Evolutionary conservation across 2,329 filamentous ascomycete species (phyloP), one percentile per base, ranked within the genome.

Genomic region (Aspergillus neoniger): DNA sequence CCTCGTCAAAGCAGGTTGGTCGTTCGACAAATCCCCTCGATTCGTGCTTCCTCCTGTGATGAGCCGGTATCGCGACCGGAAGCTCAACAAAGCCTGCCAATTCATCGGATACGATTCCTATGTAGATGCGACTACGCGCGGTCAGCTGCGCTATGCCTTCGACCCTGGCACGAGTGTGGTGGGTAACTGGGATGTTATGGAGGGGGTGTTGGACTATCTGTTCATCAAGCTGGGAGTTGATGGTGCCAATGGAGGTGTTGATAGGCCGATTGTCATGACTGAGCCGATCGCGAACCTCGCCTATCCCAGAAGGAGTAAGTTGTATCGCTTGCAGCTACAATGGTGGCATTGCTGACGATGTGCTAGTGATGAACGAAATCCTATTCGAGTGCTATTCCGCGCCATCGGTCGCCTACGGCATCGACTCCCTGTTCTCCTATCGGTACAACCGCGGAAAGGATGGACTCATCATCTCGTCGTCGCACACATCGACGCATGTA

Each of bases 151-250:
- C 74, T 91, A 91, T 74, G 89, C 93, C 1, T 98, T 97, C 70
- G 95, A 99, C 75, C 86, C 89, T 2, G 93, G 93, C 23, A 94
- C 89, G 48, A 94, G 93, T 65, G 89, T 99, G 51, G 87, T 98
- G 62, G 93, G 91, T 76, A 98, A 98, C 74, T 99, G 96, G 92
- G 95, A 99, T 76, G 93, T 92, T 36, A 92, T 96, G 87, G 95
- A 99, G 77, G 92, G 94, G 60, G 83, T 97, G 5, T 79, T 99
- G 50, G 95, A 99, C 79, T 97, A 97, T 76, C 85, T 93, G 44
- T 99, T 99, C 75, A 83, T 97, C 67, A 98, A 97, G 79, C 80
- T 99, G 57, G 95, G 95, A 4, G 84, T 99, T 68, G 92, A 96
- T 66, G 87, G 77, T 4, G 81, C 82, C 4, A 86, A 89, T 52